Base-by-base conservation (phyloP, 768 basidiomycete genomes). In the Calocera cornea region DNA sequence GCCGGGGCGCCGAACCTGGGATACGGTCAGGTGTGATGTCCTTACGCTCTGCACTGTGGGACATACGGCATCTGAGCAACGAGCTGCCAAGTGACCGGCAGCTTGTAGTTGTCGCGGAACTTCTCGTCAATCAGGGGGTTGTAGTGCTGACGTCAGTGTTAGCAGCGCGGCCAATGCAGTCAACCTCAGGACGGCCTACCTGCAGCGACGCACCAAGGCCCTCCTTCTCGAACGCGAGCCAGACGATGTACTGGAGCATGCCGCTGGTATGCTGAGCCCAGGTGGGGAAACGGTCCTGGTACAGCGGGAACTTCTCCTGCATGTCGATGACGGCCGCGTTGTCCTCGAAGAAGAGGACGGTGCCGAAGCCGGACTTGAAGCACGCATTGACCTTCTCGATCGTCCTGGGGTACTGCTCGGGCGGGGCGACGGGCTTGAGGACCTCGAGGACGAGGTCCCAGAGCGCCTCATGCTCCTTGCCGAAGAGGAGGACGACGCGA, bases 321-420 rank as follows among this genome's bases (percentile, higher is more conserved):
- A 70, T 63, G 11, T 66, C 50, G 34, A 69, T 50, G 44, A 72
- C 54, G 34, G 66, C 67, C 10, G 22, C 65, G 27, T 70, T 34
- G 70, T 79, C 78, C 41, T 76, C 76, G 67, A 77, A 77, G 71
- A 78, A 73, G 31, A 77, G 66, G 65, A 79, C 74, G 22, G 78
- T 77, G 27, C 78, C 78, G 67, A 74, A 72, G 2, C 73, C 76
- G 10, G 70, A 67, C 63, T 71, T 68, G 68, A 74, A 76, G 11
- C 69, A 66, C 66, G 71, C 69, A 38, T 76, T 68, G 63, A 73
- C 73, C 66, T 68, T 63, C 29, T 71, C 69, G 33, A 70, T 67
- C 16, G 68, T 60, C 0, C 67, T 36, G n/a, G 50, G 47, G 36
- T 69, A 69, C 40, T 65, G 64, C n/a, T 71, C 70, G 54, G 54